Percentiles rank a stretch among this genome's conserved stretches.
Evolutionary conservation across 306 rosid species (phyloP).

Genomic region (apple (Malus domestica)): DNA sequence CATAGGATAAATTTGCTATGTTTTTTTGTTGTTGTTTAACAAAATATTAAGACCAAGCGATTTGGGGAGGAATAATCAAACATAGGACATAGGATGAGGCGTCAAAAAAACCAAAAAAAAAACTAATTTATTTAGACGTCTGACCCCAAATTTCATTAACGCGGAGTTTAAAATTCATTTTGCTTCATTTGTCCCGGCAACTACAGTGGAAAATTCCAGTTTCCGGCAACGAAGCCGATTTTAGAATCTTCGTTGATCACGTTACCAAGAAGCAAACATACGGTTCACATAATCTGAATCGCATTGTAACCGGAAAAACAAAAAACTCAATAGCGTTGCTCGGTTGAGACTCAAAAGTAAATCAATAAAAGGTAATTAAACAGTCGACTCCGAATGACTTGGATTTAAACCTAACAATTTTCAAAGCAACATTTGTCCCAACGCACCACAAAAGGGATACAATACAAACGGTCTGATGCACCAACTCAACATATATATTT

Average conservation of each 20-base stretch:
- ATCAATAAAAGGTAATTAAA: background rate
- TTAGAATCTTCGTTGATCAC: background rate
- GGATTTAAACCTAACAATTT: background rate
- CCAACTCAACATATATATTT: constrained; percentile 15
- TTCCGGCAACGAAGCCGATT: background rate
- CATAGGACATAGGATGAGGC: too few relatives aligned
- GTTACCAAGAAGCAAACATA: too few relatives aligned
- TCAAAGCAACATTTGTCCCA: background rate
- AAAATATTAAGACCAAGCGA: too few relatives aligned
- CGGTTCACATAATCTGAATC: background rate
- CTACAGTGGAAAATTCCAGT: too few relatives aligned
- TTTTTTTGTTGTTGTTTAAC: too few relatives aligned
- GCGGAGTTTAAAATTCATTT: too few relatives aligned
- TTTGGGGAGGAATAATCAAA: background rate
- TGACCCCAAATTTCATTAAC: too few relatives aligned
- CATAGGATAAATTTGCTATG: too few relatives aligned
- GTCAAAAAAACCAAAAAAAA: too few relatives aligned
- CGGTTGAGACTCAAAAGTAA: background rate
- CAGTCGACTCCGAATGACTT: background rate
- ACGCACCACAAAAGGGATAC: constrained; percentile 4
- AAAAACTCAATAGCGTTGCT: too few relatives aligned
- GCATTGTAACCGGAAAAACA: background rate
- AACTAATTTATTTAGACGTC: too few relatives aligned
- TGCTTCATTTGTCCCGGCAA: too few relatives aligned
- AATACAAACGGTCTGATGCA: constrained; percentile 11